Percentiles rank a stretch among this genome's conserved stretches.
These are phyloP conservation scores for Blastobotrys terrestris DNA, from an alignment of 805 yeast genomes.

Conservation along the genomic window DNA sequence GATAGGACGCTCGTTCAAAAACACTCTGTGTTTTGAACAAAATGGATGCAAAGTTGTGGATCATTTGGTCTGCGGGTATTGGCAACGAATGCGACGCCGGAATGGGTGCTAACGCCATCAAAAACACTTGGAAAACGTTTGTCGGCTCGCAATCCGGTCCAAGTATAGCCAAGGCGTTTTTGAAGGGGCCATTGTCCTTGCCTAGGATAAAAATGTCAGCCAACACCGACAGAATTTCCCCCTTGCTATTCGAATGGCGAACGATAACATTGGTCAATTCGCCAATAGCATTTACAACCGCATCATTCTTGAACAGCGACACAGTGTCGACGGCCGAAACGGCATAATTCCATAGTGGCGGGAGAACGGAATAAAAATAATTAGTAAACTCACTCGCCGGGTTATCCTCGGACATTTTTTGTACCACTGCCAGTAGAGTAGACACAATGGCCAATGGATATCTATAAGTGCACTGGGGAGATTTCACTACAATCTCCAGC, in stretches of 20 bases:
- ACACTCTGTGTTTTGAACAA: slow-evolving; percentile 22
- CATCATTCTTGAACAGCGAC: not conserved
- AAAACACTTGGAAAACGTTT: slow-evolving; percentile 8
- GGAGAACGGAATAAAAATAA: not conserved
- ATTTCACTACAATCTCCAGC: slow-evolving; percentile 21
- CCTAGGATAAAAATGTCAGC: not conserved
- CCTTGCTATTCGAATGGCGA: not conserved
- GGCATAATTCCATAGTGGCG: slow-evolving; percentile 1
- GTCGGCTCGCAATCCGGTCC: not conserved
- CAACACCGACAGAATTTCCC: not conserved
- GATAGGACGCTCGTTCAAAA: slow-evolving; percentile 44
- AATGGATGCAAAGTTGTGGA: slow-evolving; percentile 14
- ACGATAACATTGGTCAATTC: not conserved
- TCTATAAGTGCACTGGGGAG: slow-evolving; percentile 5
- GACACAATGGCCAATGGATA: slow-evolving; percentile 24
- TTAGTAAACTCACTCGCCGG: slow-evolving; percentile 14
- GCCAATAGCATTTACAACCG: slow-evolving; percentile 3
- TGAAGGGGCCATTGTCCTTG: not conserved
- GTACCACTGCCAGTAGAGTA: slow-evolving; percentile 25
- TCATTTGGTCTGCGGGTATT: not conserved
- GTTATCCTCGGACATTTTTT: slow-evolving; percentile 13
- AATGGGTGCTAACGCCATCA: slow-evolving; percentile 16
- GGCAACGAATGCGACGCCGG: slow-evolving; percentile 2
- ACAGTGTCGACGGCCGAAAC: slow-evolving; percentile 10
- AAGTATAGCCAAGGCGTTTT: not conserved